Evolutionary conservation across 176 grass and related monocot genomes (phyloP), one percentile per base, ranked within the genome.

Genomic region (Rhipidocladum racemiflorum): DNA sequence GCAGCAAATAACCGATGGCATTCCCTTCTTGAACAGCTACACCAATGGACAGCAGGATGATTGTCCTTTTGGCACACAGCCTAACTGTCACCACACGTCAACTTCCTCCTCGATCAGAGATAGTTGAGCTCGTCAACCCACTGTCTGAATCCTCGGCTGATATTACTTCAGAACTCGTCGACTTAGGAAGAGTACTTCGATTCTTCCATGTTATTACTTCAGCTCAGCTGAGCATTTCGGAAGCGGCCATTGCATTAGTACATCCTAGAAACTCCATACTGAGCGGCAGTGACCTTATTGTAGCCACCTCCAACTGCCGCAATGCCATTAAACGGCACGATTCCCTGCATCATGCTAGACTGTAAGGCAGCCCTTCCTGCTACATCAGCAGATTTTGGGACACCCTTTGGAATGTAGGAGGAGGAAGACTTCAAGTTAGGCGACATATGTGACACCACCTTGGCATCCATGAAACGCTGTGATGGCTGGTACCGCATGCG

Each of bases 211-310:
- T 83, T 85, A 75, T 71, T 86, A 36, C 30, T 85, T 86, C 57
- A 60, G 74, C 56, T 69, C 53, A 75, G 25, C 64, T 28, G 42
- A 79, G 74, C 55, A 79, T 69, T 62, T 79, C 45, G 51, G 74
- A 83, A 65, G 46, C 70, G 18, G 54, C 17, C 65, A 65, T 63
- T 76, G 78, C 61, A 72, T 72, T 92, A 94, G 67, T 94, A 91
- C 95, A 94, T 97, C 83, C 91, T 92, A 18, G 95, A 94, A 83
- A 92, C 77, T 73, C 85, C 90, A 69, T 90, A 92, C 44, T 97
- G 94, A 81, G 81, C 88, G 83, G 82, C 57, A 53, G 79, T 74
- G 45, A 92, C 92, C 76, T 91, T 97, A 71, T 88, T 90, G 69
- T 85, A 91, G 60, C 80, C 87, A 34, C 72, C 92, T 68, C 89